Evolutionary conservation across 768 basidiomycete genomes (phyloP).

Genomic region (Xerocomus potaroensis): DNA sequence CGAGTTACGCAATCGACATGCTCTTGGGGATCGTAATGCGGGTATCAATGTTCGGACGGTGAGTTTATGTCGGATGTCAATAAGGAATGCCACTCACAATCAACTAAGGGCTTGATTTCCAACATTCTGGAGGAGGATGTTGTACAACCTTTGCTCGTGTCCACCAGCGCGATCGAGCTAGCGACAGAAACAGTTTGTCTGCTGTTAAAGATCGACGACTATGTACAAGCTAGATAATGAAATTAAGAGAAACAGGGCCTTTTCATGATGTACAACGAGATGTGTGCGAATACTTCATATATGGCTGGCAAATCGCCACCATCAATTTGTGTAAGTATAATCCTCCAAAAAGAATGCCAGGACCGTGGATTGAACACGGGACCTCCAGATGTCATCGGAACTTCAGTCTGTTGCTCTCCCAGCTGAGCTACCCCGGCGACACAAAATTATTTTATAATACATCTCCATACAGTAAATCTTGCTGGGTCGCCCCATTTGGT

Average conservation of each 20-base stretch:
- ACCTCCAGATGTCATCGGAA: conserved; percentile 59
- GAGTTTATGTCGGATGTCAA: conserved; percentile 17
- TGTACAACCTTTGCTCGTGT: conserved; percentile 91
- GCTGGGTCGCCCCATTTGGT: neutral
- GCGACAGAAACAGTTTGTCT: conserved; percentile 97
- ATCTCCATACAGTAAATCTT: too few relatives aligned
- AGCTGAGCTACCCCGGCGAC: conserved; percentile 67
- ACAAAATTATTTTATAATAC: too few relatives aligned
- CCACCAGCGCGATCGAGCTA: conserved; percentile 92
- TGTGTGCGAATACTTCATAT: neutral
- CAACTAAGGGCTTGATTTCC: conserved; percentile 80
- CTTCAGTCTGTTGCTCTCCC: conserved; percentile 77
- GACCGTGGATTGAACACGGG: conserved; percentile 78
- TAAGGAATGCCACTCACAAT: conserved; percentile 5
- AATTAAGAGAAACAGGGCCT: neutral
- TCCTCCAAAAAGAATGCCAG: conserved; percentile 47
- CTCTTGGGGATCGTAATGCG: conserved; percentile 88
- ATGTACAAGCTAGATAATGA: conserved; percentile 70
- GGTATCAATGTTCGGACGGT: conserved; percentile 99
- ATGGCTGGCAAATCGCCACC: too few relatives aligned
- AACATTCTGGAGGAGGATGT: conserved; percentile 98
- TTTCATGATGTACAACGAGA: neutral
- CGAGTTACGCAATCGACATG: conserved; percentile 94
- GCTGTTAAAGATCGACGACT: conserved; percentile 93
- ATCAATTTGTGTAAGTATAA: too few relatives aligned